phyloP scores from a whole-genome alignment of 768 basidiomycete genomes.

The Infundibulicybe gibba region DNA sequence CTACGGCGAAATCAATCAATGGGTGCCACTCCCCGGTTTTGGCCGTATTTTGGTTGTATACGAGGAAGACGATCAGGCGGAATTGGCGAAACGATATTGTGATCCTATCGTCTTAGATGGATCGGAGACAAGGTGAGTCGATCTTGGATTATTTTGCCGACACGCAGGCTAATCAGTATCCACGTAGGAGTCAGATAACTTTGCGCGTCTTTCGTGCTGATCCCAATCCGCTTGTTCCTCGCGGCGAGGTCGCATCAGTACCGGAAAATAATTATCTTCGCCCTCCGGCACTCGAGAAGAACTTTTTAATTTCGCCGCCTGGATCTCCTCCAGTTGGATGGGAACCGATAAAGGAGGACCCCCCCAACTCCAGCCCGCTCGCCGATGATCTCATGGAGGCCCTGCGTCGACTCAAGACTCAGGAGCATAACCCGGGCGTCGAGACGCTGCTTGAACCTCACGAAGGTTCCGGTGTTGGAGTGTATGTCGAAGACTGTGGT shows the following conservation, averaged over 20 bases:
- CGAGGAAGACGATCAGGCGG: constrained; percentile 56
- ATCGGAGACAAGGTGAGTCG: constrained; percentile 45
- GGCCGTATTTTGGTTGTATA: constrained; percentile 83
- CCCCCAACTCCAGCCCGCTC: constrained; percentile 78
- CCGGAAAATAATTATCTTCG: constrained; percentile 55
- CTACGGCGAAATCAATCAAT: constrained; percentile 83
- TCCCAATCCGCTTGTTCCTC: constrained; percentile 54
- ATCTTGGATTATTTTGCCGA: constrained; percentile 5
- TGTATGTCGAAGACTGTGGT: constrained; percentile 72
- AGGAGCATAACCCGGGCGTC: constrained; percentile 34
- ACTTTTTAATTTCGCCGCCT: constrained; percentile 97
- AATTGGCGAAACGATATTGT: constrained; percentile 60
- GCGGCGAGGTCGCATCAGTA: constrained; percentile 22
- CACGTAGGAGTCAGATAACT: constrained; percentile 41
- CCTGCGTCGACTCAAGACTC: constrained; percentile 62
- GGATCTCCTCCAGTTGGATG: constrained; percentile 97
- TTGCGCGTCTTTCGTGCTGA: constrained; percentile 75
- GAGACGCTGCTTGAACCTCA: constrained; percentile 67
- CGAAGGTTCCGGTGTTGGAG: constrained; percentile 69
- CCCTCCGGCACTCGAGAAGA: constrained; percentile 82
- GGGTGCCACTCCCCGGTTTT: constrained; percentile 85
- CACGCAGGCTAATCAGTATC: constrained; percentile 6
- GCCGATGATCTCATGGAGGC: constrained; percentile 88
- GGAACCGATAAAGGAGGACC: constrained; percentile 89
- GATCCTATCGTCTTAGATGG: constrained; percentile 62